A percentile compares a stretch with the other conserved stretches of the same genome.
Conservation (phyloP, 108 stramenopile genomes). For the Nitzschia inconspicua region DNA sequence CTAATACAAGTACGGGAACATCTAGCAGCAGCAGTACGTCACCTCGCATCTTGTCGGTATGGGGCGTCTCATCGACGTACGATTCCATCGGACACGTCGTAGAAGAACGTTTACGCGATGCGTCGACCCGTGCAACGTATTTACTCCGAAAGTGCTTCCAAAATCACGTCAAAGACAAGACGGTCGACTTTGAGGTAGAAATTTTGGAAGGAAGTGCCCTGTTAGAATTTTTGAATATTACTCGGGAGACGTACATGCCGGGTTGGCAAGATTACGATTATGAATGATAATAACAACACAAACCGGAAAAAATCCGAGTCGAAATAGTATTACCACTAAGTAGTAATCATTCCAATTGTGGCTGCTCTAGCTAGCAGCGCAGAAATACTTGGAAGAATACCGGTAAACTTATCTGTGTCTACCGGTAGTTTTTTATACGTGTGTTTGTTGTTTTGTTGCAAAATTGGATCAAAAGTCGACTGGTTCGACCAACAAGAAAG, state of each 20-base stretch:
- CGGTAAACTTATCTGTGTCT: too few species aligned
- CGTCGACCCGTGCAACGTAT: slow-evolving; percentile 69
- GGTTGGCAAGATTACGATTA: slow-evolving; percentile 61
- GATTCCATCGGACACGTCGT: slow-evolving; percentile 52
- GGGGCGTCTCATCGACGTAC: slow-evolving; percentile 41
- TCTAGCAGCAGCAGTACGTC: background rate
- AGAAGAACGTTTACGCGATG: slow-evolving; percentile 69
- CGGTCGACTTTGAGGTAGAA: slow-evolving; percentile 68
- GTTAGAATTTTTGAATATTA: slow-evolving; percentile 65
- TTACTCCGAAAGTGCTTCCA: slow-evolving; percentile 66
- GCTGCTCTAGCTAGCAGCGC: too few species aligned
- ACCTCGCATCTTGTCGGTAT: slow-evolving; percentile 12
- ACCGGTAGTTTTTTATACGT: too few species aligned
- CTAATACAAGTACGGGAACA: background rate
- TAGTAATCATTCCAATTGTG: too few species aligned
- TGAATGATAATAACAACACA: too few species aligned
- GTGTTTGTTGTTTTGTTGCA: too few species aligned
- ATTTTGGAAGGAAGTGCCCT: slow-evolving; percentile 68
- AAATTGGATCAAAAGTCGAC: too few species aligned
- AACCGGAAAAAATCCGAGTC: too few species aligned
- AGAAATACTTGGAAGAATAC: too few species aligned
- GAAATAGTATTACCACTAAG: too few species aligned
- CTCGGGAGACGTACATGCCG: slow-evolving; percentile 65
- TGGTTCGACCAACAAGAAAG: too few species aligned
- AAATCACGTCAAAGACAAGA: slow-evolving; percentile 36